Conservation (phyloP, 2,329 filamentous ascomycete species). For the Fusarium duplospermum region DNA sequence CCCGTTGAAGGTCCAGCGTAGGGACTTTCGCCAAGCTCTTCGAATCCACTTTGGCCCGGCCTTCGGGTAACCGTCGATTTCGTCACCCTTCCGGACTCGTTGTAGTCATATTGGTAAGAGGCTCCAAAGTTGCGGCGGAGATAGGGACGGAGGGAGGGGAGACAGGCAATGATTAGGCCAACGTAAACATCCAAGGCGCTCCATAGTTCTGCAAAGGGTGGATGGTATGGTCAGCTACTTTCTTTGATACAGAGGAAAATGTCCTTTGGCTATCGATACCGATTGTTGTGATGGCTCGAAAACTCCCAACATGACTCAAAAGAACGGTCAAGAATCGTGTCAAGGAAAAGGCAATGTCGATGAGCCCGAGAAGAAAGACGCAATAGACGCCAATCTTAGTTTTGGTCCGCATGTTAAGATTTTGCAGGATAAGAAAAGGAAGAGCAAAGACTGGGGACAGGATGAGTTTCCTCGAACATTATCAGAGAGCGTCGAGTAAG, state of each 20-base stretch:
- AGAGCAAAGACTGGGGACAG: neutral
- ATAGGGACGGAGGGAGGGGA: conserved; percentile 36
- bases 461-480: neutral
- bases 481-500: too few relatives aligned
- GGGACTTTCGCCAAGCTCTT: conserved; percentile 30
- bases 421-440: conserved; percentile 5
- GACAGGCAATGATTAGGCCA: conserved; percentile 35
- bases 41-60: conserved; percentile 19
- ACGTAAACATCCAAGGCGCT: conserved; percentile 31
- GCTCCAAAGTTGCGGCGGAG: conserved; percentile 11
- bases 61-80: neutral
- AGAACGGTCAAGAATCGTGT: conserved; percentile 13
- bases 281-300: conserved; percentile 30
- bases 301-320: neutral
- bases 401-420: conserved; percentile 1
- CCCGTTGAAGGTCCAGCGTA: neutral
- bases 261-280: too few relatives aligned
- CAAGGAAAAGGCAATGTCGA: conserved; percentile 25
- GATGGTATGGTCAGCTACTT: too few relatives aligned
- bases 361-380: conserved; percentile 17
- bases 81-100: conserved; percentile 6
- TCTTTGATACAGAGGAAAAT: too few relatives aligned
- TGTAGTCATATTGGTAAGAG: conserved; percentile 15
- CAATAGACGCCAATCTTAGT: conserved; percentile 12
- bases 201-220: conserved; percentile 33